phyloP scores from a whole-genome alignment of 345 rosid species.

The Triadica sebifera region DNA sequence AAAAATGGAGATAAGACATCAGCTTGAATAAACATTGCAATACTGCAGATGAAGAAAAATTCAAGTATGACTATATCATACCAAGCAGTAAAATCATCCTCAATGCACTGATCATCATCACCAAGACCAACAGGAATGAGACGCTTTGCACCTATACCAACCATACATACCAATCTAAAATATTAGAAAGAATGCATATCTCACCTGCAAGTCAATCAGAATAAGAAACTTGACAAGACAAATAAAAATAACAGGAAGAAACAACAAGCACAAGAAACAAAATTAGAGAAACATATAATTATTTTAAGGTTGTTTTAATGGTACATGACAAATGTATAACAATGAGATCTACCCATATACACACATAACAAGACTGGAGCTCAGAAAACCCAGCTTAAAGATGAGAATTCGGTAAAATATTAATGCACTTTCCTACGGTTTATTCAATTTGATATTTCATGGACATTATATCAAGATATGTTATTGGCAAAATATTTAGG shows the following conservation, averaged over 20 bases:
- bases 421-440: no score
- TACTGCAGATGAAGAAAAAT: background rate
- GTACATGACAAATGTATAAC: no score
- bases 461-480: no score
- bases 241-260: background rate
- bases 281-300: background rate
- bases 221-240: background rate
- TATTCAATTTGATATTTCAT: no score
- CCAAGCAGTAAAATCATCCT: conserved; percentile 76
- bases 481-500: no score
- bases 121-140: conserved; percentile 79
- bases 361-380: no score
- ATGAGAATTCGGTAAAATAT: no score
- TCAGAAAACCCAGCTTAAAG: no score
- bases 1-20: no score
- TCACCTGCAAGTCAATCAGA: background rate
- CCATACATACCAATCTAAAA: background rate
- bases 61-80: background rate
- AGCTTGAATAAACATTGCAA: background rate
- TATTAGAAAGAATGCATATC: background rate
- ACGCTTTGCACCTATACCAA: conserved; percentile 70
- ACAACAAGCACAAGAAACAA: background rate
- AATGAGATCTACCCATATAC: no score
- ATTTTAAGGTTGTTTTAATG: no score
- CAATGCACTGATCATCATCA: conserved; percentile 91